Evolutionary conservation across 192 early-diverging fungal genomes (phyloP), one percentile per base, ranked within the genome.

Genomic region (Coemansia sp.): DNA sequence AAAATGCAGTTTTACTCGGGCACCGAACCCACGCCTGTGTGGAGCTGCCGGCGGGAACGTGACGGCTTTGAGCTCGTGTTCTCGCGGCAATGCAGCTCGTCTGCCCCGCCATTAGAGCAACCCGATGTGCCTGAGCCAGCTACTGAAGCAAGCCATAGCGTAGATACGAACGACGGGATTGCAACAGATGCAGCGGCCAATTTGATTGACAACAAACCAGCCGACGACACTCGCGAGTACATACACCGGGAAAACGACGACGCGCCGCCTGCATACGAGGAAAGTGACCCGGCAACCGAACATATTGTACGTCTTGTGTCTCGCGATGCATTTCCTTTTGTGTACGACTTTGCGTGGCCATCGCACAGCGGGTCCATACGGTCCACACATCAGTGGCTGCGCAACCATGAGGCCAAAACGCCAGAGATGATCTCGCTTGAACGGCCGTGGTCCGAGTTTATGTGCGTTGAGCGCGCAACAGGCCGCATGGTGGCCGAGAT

Each of bases 231-330:
- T 39, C 65, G 61, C 53, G 63, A 66, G 49, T 72, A 72, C 45
- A 58, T 72, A 4, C 63, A 60, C 11, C 47, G 51, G 6, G 65
- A 70, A 23, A 71, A 64, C 43, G 67, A 62, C 25, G 56, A 53
- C 3, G 58, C 70, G 9, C 76, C 76, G 12, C 77, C 77, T 0
- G 77, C 72, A n/a, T 80, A 80, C 45, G 68, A 70, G 50, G 72
- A 74, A 15, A 80, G 54, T 27, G 60, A 62, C 21, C 58, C 39
- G 12, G 45, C 27, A 0, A 27, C 47, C 0, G 22, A 55, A 17
- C 63, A 67, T n/a, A 45, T 58, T 11, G 24, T 70, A 11, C 27
- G 56, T 2, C 62, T 79, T 8, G 21, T 19, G 3, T 73, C 65
- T 5, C 17, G 19, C 1, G 27, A 65, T 0, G 65, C 69, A n/a